Evolutionary conservation across 169 alveolate species (phyloP).

Genomic region (Eimeria praecox): DNA sequence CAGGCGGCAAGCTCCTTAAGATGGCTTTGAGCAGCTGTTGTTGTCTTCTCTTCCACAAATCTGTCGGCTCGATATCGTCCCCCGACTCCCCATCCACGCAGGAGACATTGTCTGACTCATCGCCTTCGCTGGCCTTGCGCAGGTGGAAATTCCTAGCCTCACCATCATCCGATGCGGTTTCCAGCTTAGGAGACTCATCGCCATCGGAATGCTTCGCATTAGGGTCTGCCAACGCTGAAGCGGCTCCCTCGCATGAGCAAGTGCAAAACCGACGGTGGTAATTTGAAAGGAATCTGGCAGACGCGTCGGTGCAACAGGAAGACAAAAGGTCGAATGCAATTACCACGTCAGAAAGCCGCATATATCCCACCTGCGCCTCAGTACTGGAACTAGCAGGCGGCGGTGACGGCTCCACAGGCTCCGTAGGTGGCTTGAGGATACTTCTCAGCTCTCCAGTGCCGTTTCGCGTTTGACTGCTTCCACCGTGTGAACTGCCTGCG

Average conservation of each 20-base stretch:
- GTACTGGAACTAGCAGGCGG: constrained; percentile 39
- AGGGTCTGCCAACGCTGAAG: constrained; percentile 19
- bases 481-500: constrained; percentile 14
- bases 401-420: constrained; percentile 64
- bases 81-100: constrained; percentile 74
- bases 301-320: constrained; percentile 74
- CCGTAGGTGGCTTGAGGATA: constrained; percentile 63
- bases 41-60: constrained; percentile 59
- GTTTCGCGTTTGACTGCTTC: constrained; percentile 45
- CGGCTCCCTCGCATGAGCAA: constrained; percentile 65
- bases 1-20: constrained; percentile 66
- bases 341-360: constrained; percentile 68
- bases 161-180: constrained; percentile 35
- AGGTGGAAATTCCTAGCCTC: constrained; percentile 11
- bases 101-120: constrained; percentile 57
- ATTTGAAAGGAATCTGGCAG: constrained; percentile 56
- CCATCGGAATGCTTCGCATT: neutral
- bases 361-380: constrained; percentile 65
- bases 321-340: constrained; percentile 71
- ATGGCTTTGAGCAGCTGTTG: constrained; percentile 67
- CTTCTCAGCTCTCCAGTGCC: constrained; percentile 61
- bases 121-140: constrained; percentile 43
- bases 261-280: constrained; percentile 73
- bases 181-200: constrained; percentile 47
- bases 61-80: constrained; percentile 67